These are phyloP conservation scores for Neofusicoccum ribis DNA, from an alignment of 2,329 filamentous ascomycete genomes.

Conservation along the genomic window DNA sequence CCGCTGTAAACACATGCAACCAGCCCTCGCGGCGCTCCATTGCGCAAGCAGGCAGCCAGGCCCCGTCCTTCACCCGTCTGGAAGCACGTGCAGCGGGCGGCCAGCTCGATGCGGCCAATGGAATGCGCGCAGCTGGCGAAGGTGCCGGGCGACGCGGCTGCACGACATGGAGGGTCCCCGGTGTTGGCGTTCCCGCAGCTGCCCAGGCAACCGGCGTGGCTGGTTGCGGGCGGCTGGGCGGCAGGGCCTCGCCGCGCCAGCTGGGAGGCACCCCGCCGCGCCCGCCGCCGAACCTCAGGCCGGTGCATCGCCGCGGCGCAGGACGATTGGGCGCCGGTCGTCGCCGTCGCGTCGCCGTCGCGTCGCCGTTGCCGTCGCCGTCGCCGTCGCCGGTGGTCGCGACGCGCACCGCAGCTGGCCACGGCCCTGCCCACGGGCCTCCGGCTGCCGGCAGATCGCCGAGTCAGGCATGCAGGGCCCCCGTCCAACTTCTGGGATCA, in stretches of 20 bases:
- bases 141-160: background rate
- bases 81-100: conserved; percentile 8
- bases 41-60: background rate
- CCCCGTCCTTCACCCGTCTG: background rate
- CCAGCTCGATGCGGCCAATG: conserved; percentile 1
- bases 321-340: background rate
- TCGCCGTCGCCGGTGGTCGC: background rate
- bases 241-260: too few species aligned
- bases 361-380: background rate
- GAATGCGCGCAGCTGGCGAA: background rate
- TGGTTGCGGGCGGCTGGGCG: conserved; percentile 3
- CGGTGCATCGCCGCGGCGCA: background rate
- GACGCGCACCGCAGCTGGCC: too few species aligned
- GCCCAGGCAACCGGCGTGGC: conserved; percentile 16
- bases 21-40: background rate
- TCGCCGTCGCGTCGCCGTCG: background rate
- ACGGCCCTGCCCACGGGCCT: background rate
- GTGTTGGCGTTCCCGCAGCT: conserved; percentile 13
- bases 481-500: too few species aligned
- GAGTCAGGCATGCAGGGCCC: too few species aligned
- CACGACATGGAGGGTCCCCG: conserved; percentile 15
- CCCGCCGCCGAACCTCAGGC: background rate
- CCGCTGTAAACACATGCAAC: conserved; percentile 19
- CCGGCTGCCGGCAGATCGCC: background rate
- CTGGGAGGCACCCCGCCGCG: background rate